Conservation (phyloP, 2,329 filamentous ascomycete genomes). For the Biscogniauxia sp. region DNA sequence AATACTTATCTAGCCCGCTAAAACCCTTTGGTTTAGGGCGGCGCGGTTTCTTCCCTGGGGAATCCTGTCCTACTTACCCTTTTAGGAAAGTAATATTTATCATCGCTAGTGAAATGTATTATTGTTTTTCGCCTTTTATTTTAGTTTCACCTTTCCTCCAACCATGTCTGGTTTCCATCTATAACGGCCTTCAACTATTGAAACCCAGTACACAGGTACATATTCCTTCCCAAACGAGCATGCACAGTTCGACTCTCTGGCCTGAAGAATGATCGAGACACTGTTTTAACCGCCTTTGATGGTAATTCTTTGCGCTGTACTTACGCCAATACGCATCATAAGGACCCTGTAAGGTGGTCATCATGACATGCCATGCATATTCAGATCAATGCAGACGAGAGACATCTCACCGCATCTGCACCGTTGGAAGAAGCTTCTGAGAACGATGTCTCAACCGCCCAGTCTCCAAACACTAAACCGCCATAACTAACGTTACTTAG, state of each 20-base stretch:
- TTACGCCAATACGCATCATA: constrained; percentile 11
- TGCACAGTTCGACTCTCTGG: constrained; percentile 12
- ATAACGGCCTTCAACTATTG: too few species aligned
- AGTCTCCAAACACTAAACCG: neutral
- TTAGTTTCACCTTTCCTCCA: constrained; percentile 6
- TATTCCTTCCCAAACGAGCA: neutral
- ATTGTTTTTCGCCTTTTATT: neutral
- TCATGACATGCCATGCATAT: constrained; percentile 21
- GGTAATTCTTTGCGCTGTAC: constrained; percentile 6
- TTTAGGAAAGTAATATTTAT: constrained; percentile 19
- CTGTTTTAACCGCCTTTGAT: constrained; percentile 1
- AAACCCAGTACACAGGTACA: too few species aligned
- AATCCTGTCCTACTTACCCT: constrained; percentile 17
- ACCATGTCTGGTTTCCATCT: neutral
- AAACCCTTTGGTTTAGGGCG: constrained; percentile 15
- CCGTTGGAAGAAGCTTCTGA: neutral
- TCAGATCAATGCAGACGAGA: constrained; percentile 21
- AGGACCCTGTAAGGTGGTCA: constrained; percentile 14
- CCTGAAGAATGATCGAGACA: neutral
- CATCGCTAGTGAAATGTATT: neutral
- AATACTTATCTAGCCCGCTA: constrained; percentile 5
- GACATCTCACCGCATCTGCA: constrained; percentile 19
- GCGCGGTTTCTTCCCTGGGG: constrained; percentile 12
- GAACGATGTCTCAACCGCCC: neutral
- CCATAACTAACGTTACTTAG: neutral